Conservation (phyloP, 768 basidiomycete genomes). For the Ramaria sp. region DNA sequence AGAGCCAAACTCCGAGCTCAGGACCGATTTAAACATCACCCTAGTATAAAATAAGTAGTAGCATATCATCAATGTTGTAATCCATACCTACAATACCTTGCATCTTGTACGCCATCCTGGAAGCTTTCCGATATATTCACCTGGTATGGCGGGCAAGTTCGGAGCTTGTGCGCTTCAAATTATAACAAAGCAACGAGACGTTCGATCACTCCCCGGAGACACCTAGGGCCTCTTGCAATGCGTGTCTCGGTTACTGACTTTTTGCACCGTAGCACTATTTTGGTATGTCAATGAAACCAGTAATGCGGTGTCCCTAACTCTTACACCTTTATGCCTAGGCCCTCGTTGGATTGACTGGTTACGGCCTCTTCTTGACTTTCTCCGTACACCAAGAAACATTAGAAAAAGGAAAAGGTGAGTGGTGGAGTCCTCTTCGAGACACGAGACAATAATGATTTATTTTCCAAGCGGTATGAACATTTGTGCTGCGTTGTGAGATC, state of each 20-base stretch:
- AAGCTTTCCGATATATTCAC: too few species aligned
- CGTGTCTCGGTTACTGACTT: background rate
- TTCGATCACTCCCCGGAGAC: too few species aligned
- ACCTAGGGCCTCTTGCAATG: too few species aligned
- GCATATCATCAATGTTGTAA: too few species aligned
- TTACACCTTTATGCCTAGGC: background rate
- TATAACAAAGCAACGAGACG: too few species aligned
- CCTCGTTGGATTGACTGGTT: slow-evolving; percentile 5
- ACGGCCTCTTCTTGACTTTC: background rate
- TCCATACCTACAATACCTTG: too few species aligned
- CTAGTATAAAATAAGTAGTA: too few species aligned
- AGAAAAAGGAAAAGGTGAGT: slow-evolving; percentile 8
- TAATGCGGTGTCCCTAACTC: background rate
- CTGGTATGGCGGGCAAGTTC: too few species aligned
- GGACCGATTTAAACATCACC: too few species aligned
- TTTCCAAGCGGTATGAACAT: background rate
- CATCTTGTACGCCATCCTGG: too few species aligned
- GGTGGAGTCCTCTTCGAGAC: background rate
- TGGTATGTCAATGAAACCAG: background rate
- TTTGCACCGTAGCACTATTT: slow-evolving; percentile 2
- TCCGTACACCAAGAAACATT: slow-evolving; percentile 7
- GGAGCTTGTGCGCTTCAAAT: too few species aligned
- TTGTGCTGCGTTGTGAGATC: background rate
- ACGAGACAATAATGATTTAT: background rate
- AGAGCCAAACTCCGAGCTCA: too few species aligned